These are phyloP conservation scores for Lupinus albus DNA, from an alignment of 306 rosid genomes.

Conservation along the genomic window DNA sequence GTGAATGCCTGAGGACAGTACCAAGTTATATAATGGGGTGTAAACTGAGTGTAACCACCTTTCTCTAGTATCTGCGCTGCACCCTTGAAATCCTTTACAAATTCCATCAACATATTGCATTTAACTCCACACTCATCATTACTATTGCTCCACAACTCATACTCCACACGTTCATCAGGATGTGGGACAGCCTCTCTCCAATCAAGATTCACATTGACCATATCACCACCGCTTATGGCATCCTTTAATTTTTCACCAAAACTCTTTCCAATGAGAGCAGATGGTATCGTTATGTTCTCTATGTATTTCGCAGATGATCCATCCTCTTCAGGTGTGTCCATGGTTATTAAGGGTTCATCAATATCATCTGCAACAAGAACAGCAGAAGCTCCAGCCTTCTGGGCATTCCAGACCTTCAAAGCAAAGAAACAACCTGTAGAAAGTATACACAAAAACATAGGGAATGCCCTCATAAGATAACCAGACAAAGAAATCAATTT, in stretches of 20 bases:
- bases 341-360: slow-evolving; percentile 83
- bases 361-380: slow-evolving; percentile 88
- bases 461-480: slow-evolving; percentile 15
- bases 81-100: slow-evolving; percentile 80
- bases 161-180: slow-evolving; percentile 91
- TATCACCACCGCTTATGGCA: slow-evolving; percentile 62
- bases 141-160: slow-evolving; percentile 85
- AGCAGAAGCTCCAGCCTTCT: slow-evolving; percentile 97
- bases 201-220: slow-evolving; percentile 84
- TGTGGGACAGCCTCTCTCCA: slow-evolving; percentile 94
- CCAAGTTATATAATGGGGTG: slow-evolving; percentile 91
- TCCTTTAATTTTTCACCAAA: slow-evolving; percentile 72
- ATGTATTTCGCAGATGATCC: slow-evolving; percentile 69
- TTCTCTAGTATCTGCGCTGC: slow-evolving; percentile 87
- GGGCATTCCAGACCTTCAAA: slow-evolving; percentile 98
- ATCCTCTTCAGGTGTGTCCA: slow-evolving; percentile 96
- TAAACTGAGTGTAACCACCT: slow-evolving; percentile 81
- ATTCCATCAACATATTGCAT: slow-evolving; percentile 87
- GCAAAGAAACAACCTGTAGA: slow-evolving; percentile 91
- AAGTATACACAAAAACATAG: slow-evolving; percentile 4
- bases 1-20: slow-evolving; percentile 83
- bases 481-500: not conserved
- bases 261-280: slow-evolving; percentile 77
- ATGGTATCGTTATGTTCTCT: slow-evolving; percentile 81
- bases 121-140: slow-evolving; percentile 89